Conservation (phyloP, 73 alveolate genomes). For the Paramecium primaurelia region DNA sequence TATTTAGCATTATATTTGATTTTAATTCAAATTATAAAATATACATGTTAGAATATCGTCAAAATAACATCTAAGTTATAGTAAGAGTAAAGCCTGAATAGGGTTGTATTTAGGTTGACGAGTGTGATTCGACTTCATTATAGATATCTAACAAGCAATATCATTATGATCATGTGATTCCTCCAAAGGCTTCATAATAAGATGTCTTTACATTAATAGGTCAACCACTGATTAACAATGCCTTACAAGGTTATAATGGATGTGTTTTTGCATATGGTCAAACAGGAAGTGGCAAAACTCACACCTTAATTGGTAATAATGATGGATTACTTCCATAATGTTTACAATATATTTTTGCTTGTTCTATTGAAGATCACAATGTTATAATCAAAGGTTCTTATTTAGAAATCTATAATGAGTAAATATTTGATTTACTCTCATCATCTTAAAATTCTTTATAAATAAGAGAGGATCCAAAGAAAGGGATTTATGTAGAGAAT, state of each 20-base stretch:
- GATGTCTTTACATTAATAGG: slow-evolving; percentile 90
- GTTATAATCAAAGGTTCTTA: slow-evolving; percentile 77
- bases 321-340: slow-evolving; percentile 53
- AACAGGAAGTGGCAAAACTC: slow-evolving; percentile 97
- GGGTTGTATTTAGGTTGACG: neutral
- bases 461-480: slow-evolving; percentile 90
- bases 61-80: neutral
- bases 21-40: neutral
- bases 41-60: neutral
- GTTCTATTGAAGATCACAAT: slow-evolving; percentile 61
- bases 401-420: slow-evolving; percentile 91
- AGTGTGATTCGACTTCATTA: neutral
- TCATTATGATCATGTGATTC: slow-evolving; percentile 87
- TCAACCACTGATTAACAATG: slow-evolving; percentile 81
- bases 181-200: slow-evolving; percentile 83
- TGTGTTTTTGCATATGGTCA: slow-evolving; percentile 98
- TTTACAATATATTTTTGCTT: neutral
- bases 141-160: slow-evolving; percentile 65
- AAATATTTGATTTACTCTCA: slow-evolving; percentile 82
- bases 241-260: slow-evolving; percentile 94
- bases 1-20: neutral
- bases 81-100: slow-evolving; percentile 23
- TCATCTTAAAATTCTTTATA: slow-evolving; percentile 68
- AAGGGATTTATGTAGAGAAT: slow-evolving; percentile 94
- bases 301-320: slow-evolving; percentile 85